Evolutionary conservation across 768 basidiomycete genomes (phyloP).

Genomic region (Mycena pura): DNA sequence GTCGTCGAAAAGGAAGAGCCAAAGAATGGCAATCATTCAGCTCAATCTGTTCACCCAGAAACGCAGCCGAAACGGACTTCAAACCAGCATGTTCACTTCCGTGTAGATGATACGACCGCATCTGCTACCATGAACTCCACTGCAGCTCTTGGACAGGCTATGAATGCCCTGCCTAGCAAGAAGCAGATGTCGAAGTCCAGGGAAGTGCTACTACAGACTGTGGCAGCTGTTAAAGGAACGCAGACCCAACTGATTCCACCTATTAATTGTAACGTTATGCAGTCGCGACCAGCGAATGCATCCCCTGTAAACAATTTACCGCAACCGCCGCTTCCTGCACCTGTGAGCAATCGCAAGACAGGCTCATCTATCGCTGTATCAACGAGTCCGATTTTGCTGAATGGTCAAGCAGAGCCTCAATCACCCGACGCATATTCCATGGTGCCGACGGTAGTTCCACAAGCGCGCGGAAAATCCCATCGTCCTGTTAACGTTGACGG

Average conservation of each 20-base stretch:
- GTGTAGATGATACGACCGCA: too few species aligned
- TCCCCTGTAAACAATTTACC: too few species aligned
- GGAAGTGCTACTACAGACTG: background rate
- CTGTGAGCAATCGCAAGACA: too few species aligned
- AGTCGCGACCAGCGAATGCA: too few species aligned
- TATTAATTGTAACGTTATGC: too few species aligned
- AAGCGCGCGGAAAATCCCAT: background rate
- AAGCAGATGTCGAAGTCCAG: constrained; percentile 17
- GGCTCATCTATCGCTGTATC: too few species aligned
- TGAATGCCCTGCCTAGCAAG: constrained; percentile 12
- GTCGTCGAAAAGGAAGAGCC: constrained; percentile 15
- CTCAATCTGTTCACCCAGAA: background rate
- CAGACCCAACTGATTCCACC: too few species aligned
- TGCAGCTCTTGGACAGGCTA: background rate
- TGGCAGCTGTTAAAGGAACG: background rate
- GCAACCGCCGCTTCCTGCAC: too few species aligned
- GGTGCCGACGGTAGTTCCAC: background rate
- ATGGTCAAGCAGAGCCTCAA: background rate
- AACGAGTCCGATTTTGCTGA: background rate
- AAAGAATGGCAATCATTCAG: background rate
- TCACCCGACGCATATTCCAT: background rate
- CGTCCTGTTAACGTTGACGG: background rate
- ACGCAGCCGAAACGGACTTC: background rate
- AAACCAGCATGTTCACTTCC: too few species aligned
- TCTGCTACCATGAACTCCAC: background rate